Conservation (phyloP, 2,329 filamentous ascomycete species). For the Pyrenophora tritici-repentis region DNA sequence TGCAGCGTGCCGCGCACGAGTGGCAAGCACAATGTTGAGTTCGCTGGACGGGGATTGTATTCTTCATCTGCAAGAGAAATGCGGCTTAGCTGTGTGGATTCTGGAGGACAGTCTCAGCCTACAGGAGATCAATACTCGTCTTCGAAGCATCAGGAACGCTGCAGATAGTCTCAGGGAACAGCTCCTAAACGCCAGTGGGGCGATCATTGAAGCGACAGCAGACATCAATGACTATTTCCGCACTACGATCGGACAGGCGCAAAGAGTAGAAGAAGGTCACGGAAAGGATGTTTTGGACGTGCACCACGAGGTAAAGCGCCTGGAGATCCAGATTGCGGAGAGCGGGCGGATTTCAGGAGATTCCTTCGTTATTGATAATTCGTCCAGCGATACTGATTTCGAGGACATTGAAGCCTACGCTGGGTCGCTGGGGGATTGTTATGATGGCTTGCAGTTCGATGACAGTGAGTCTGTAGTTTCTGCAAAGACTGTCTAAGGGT, state of each 20-base stretch:
- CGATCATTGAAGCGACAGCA: slow-evolving; percentile 5
- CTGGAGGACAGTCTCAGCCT: slow-evolving; percentile 5
- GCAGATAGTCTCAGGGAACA: slow-evolving; percentile 3
- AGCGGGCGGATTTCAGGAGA: not conserved
- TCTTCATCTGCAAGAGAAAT: not conserved
- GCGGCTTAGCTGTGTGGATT: slow-evolving; percentile 7
- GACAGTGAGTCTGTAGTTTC: not conserved
- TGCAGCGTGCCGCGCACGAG: slow-evolving; percentile 2
- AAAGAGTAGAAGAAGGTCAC: not conserved
- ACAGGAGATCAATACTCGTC: slow-evolving; percentile 9
- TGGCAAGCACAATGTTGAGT: slow-evolving; percentile 8
- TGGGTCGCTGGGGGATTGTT: not conserved
- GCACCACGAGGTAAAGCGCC: not conserved
- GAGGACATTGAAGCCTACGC: slow-evolving; percentile 9
- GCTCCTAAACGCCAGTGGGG: slow-evolving; percentile 5
- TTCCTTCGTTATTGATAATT: not conserved
- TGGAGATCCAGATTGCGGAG: slow-evolving; percentile 1
- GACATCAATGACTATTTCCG: slow-evolving; percentile 6
- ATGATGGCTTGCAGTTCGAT: not conserved
- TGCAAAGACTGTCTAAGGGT: not conserved
- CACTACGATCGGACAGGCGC: not conserved
- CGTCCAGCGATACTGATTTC: slow-evolving; percentile 5
- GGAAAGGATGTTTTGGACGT: not conserved
- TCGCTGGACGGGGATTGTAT: not conserved
- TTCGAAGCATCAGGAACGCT: slow-evolving; percentile 3